These are phyloP conservation scores for Silene coronaria DNA, from an alignment of 179 eudicot species.

Conservation along the genomic window DNA sequence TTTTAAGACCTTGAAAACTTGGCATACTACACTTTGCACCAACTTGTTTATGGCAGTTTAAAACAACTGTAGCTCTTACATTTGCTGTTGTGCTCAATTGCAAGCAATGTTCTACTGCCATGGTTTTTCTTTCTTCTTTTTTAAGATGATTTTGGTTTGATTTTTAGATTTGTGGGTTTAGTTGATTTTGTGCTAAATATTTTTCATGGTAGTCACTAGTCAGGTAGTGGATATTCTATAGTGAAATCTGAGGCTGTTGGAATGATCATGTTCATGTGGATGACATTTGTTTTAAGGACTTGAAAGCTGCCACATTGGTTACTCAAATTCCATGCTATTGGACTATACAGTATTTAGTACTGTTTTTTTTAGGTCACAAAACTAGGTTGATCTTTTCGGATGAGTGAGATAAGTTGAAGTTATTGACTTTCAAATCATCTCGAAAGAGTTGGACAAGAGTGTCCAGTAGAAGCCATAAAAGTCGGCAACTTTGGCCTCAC, in stretches of 20 bases:
- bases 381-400: too few species aligned
- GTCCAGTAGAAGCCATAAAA: too few species aligned
- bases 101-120: slow-evolving; percentile 29
- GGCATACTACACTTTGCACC: slow-evolving; percentile 19
- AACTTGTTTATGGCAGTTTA: slow-evolving; percentile 17
- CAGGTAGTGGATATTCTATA: slow-evolving; percentile 27
- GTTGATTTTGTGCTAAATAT: neutral
- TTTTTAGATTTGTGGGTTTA: neutral
- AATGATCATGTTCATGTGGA: slow-evolving; percentile 35
- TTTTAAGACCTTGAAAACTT: slow-evolving; percentile 26
- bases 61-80: slow-evolving; percentile 23
- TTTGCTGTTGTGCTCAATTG: slow-evolving; percentile 31
- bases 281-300: slow-evolving; percentile 17
- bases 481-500: too few species aligned
- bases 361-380: too few species aligned
- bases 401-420: too few species aligned
- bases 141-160: neutral
- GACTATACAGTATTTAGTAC: too few species aligned
- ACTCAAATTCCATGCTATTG: slow-evolving; percentile 6
- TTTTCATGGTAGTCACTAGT: neutral
- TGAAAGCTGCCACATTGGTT: slow-evolving; percentile 14
- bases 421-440: too few species aligned
- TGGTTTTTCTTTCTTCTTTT: neutral
- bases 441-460: too few species aligned
- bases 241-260: slow-evolving; percentile 24